Conservation (phyloP, 345 rosid species). For the Syzygium aqueum region DNA sequence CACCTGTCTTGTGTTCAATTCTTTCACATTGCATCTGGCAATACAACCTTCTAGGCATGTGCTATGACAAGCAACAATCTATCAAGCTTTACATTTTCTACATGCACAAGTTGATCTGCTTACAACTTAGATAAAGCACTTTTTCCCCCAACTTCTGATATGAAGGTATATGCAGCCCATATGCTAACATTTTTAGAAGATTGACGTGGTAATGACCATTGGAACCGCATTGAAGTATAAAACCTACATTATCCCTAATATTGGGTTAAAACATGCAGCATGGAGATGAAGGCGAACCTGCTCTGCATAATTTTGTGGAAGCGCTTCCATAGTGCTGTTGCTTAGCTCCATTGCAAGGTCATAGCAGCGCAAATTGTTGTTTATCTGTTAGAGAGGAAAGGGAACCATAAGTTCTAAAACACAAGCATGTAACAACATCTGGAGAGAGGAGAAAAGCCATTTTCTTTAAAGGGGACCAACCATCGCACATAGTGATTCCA, state of each 20-base stretch:
- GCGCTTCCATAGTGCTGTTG: constrained; percentile 82
- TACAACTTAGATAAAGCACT: not conserved
- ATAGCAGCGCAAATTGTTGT: constrained; percentile 96
- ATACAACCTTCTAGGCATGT: not conserved
- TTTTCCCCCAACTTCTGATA: not conserved
- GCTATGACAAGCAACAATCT: not conserved
- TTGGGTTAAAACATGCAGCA: not conserved
- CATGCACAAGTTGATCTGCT: not conserved
- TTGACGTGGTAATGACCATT: not conserved
- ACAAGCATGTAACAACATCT: not conserved
- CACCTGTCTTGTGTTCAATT: not conserved
- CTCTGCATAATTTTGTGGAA: constrained; percentile 93
- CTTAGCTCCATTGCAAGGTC: constrained; percentile 98
- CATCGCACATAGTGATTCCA: constrained; percentile 97
- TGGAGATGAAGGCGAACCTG: constrained; percentile 44
- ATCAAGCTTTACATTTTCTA: not conserved
- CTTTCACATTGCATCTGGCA: not conserved
- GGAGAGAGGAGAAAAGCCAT: not conserved
- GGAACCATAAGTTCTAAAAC: not conserved
- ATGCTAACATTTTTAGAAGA: not conserved
- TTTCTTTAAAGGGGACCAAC: constrained; percentile 31
- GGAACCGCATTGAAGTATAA: not conserved
- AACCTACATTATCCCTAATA: not conserved
- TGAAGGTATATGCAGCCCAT: not conserved
- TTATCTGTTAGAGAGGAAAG: constrained; percentile 41